phyloP scores from a whole-genome alignment of 1,139 yeast species.

The Pichia sp. region DNA sequence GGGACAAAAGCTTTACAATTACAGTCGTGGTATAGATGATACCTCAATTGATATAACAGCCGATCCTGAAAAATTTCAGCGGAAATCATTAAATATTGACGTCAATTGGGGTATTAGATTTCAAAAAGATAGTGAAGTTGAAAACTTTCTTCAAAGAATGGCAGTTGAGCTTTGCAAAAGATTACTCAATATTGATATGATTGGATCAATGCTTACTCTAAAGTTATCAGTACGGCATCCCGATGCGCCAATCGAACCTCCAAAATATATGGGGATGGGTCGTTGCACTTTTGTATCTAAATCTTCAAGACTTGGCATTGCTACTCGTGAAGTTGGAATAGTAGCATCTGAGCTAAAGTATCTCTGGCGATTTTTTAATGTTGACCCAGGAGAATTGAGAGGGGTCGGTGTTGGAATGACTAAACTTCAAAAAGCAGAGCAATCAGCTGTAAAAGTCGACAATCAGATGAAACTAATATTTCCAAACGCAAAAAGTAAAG shows the following conservation, averaged over 20 bases:
- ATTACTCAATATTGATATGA: constrained; percentile 38
- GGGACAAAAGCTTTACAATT: constrained; percentile 55
- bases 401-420: constrained; percentile 71
- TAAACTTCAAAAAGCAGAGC: constrained; percentile 40
- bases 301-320: constrained; percentile 52
- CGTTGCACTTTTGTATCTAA: constrained; percentile 58
- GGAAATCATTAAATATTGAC: constrained; percentile 82
- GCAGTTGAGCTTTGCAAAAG: constrained; percentile 54
- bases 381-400: constrained; percentile 56
- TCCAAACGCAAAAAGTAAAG: constrained; percentile 8
- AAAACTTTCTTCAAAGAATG: constrained; percentile 50
- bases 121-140: constrained; percentile 51
- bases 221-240: constrained; percentile 58
- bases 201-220: constrained; percentile 54
- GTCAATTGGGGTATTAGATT: constrained; percentile 89
- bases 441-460: constrained; percentile 18
- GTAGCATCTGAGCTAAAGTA: constrained; percentile 56
- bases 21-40: constrained; percentile 61
- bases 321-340: constrained; percentile 56
- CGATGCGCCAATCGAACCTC: constrained; percentile 64
- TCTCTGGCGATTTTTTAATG: constrained; percentile 46
- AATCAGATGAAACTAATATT: constrained; percentile 42
- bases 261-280: constrained; percentile 83
- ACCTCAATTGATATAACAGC: constrained; percentile 44
- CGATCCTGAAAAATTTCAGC: constrained; percentile 39